A percentile compares a stretch with the other conserved stretches of the same genome.
These are phyloP conservation scores for Aquilaria agallochum DNA, from an alignment of 441 rosid species.

Conservation along the genomic window DNA sequence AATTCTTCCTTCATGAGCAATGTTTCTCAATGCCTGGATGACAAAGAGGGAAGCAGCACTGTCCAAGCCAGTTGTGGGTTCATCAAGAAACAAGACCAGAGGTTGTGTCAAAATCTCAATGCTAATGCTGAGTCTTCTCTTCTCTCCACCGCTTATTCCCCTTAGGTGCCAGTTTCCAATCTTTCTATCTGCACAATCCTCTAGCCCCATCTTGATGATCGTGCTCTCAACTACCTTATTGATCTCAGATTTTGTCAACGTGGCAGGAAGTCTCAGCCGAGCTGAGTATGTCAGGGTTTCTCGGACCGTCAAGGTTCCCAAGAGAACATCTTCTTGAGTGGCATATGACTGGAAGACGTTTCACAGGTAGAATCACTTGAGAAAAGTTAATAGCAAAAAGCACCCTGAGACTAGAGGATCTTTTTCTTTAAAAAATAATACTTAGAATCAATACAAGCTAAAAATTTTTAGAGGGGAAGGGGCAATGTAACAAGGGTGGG, in stretches of 20 bases:
- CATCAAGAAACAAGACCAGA: slow-evolving; percentile 28
- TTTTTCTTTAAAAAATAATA: too few relatives aligned
- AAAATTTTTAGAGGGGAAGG: background rate
- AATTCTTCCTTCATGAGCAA: slow-evolving; percentile 39
- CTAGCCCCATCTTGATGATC: slow-evolving; percentile 29
- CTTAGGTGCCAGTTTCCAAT: slow-evolving; percentile 36
- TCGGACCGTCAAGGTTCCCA: slow-evolving; percentile 30
- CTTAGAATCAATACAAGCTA: background rate
- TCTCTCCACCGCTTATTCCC: slow-evolving; percentile 34
- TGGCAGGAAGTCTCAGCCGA: slow-evolving; percentile 22
- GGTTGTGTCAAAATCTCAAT: slow-evolving; percentile 28
- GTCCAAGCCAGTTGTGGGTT: slow-evolving; percentile 45
- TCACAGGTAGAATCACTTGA: background rate
- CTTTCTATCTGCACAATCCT: slow-evolving; percentile 26
- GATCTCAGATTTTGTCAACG: slow-evolving; percentile 15
- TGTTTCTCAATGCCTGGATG: slow-evolving; percentile 30
- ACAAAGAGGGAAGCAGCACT: slow-evolving; percentile 56
- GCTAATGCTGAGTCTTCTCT: slow-evolving; percentile 30
- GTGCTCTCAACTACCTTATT: slow-evolving; percentile 14
- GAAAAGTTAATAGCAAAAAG: background rate
- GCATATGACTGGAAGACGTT: slow-evolving; percentile 19
- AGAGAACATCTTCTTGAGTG: slow-evolving; percentile 25
- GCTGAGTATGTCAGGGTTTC: slow-evolving; percentile 33
- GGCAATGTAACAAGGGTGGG: background rate
- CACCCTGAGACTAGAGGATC: background rate